Evolutionary conservation across 805 yeast species (phyloP).

Genomic region (Komagataella kurtzmanii): DNA sequence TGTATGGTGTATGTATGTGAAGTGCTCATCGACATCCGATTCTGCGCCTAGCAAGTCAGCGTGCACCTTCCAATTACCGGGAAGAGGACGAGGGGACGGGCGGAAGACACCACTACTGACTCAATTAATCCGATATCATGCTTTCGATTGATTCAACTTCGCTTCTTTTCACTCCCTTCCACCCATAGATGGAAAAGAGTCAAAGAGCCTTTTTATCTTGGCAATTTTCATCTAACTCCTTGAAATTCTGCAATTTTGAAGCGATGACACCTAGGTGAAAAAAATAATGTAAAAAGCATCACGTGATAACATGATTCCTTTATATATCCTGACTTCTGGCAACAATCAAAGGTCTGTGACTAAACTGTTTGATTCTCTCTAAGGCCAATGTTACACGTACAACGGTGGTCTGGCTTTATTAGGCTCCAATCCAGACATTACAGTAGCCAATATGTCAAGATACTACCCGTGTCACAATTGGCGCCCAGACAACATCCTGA

Average conservation of each 20-base stretch:
- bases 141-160: not conserved
- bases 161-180: not conserved
- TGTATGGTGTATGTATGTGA: not conserved
- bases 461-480: not conserved
- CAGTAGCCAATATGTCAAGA: not conserved
- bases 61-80: not conserved
- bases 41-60: not conserved
- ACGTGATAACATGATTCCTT: not conserved
- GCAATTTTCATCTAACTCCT: not conserved
- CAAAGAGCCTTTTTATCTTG: not conserved
- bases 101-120: not conserved
- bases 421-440: not conserved
- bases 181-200: not conserved
- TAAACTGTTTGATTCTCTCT: not conserved
- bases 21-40: not conserved
- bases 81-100: not conserved
- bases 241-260: not conserved
- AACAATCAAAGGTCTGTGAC: not conserved
- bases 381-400: not conserved
- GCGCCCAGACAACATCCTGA: conserved; percentile 24
- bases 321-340: not conserved
- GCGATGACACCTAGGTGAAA: not conserved
- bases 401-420: not conserved
- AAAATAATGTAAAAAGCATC: not conserved
- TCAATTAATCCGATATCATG: not conserved